Base-by-base conservation (phyloP, 257 asterid genomes). In the Penstemon eatonii region DNA sequence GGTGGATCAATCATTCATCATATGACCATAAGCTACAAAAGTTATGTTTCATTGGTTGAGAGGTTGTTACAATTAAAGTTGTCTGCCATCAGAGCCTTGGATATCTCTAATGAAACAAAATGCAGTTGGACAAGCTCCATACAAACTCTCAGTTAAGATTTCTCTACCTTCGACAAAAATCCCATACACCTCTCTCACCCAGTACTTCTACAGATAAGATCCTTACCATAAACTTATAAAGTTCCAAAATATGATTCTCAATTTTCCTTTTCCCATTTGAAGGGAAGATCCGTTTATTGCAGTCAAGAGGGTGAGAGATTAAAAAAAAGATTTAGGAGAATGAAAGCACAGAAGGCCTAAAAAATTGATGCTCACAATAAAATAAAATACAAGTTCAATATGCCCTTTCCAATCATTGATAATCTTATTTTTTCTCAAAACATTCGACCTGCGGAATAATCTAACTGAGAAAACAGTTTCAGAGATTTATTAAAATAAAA, bases 351-450 rank as follows among this genome's bases (percentile, higher is more conserved):
- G 33, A 25, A 25, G 33, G 2, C 33, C 33, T 60, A 8, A 43
- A 25, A 54, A 56, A 63, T 44, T 50, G 67, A 73, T 33, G 38
- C 65, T 50, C n/a, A 7, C 9, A 49, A 68, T 63, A 51, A 62
- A 64, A 59, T 25, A 12, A 36, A 68, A 6, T 12, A 33, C 0
- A 40, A 50, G 47, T 50, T 56, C 42, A 19, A 39, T 43, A 19
- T 66, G 56, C 51, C 12, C 67, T 63, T 40, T 51, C 56, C 18
- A 63, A 62, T 25, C 10, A 58, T 41, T 51, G 12, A 51, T 33
- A 13, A 60, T 62, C 59, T 55, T 41, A 67, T 3, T 47, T 63
- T 63, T 63, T 44, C 56, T 25, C 5, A 5, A 46, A 43, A 37
- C 52, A 60, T 43, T 50, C 39, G 15, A 52, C 52, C 25, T 25